Evolutionary conservation across 208 protist species (phyloP).

Genomic region (Leishmania tarentolae): DNA sequence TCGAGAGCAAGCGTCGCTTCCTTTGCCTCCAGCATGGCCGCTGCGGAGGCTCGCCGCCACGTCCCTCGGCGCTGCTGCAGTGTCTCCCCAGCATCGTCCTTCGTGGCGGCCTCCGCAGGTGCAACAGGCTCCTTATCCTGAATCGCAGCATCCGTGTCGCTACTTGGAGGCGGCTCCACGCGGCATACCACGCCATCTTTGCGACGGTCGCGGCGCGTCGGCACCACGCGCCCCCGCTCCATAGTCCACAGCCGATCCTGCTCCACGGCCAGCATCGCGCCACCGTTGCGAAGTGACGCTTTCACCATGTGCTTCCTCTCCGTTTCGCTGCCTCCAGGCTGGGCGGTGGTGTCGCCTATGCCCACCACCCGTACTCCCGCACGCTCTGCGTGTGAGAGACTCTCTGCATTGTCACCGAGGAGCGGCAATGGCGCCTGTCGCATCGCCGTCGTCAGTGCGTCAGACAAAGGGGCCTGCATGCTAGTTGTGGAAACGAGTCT

Average conservation of each 20-base stretch:
- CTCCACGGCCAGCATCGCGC: conserved; percentile 23
- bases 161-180: conserved; percentile 6
- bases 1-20: conserved; percentile 15
- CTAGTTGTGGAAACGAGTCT: background rate
- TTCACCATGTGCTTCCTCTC: conserved; percentile 1
- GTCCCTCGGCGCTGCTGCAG: no score
- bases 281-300: background rate
- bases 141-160: background rate
- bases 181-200: conserved; percentile 28
- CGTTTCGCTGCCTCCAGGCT: conserved; percentile 1
- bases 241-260: conserved; percentile 19
- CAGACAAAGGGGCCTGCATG: conserved; percentile 2
- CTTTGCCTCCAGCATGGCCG: background rate
- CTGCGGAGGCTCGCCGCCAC: background rate
- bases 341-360: conserved; percentile 1
- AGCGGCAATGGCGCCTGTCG: conserved; percentile 6
- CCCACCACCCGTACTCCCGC: background rate
- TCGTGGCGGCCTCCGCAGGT: background rate
- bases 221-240: conserved; percentile 8
- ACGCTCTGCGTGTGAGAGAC: conserved; percentile 2
- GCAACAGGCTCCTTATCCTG: background rate
- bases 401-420: background rate
- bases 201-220: conserved; percentile 1
- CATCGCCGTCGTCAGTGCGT: conserved; percentile 30
- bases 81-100: background rate